Conservation (phyloP, 73 alveolate species). For the Blepharisma japonicum region DNA sequence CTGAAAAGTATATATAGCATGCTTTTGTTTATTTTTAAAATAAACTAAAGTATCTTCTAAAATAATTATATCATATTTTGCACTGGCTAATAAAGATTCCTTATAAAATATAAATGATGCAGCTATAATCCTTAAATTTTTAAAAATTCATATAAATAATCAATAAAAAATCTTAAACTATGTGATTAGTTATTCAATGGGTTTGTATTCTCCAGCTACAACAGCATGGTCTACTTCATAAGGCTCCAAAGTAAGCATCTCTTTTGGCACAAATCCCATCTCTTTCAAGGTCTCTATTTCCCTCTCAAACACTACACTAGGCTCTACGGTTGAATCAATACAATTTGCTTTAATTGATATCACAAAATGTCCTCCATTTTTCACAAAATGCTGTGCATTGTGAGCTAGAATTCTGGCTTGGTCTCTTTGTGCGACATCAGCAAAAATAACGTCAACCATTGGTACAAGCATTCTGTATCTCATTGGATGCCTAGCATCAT, state of each 20-base stretch:
- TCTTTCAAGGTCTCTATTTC: conserved; percentile 58
- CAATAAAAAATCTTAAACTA: too few relatives aligned
- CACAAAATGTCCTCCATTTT: conserved; percentile 94
- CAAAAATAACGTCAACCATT: conserved; percentile 98
- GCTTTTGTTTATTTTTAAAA: too few relatives aligned
- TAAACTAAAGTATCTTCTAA: too few relatives aligned
- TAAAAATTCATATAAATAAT: too few relatives aligned
- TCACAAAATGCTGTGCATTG: conserved; percentile 88
- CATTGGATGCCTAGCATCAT: conserved; percentile 99
- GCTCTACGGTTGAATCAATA: conserved; percentile 97
- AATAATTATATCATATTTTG: too few relatives aligned
- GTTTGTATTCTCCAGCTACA: conserved; percentile 95
- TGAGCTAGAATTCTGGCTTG: conserved; percentile 94
- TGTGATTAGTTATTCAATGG: conserved; percentile 27
- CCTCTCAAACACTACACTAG: conserved; percentile 95
- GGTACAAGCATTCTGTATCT: conserved; percentile 98
- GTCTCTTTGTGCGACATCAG: conserved; percentile 98
- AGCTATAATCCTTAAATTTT: too few relatives aligned
- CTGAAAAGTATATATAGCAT: too few relatives aligned
- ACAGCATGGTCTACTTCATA: conserved; percentile 99
- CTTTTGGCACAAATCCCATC: conserved; percentile 90
- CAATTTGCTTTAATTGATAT: conserved; percentile 98
- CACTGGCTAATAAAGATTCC: too few relatives aligned
- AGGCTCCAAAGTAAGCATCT: conserved; percentile 96
- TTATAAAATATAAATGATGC: too few relatives aligned